Evolutionary conservation across 768 basidiomycete species (phyloP), one percentile per base, ranked within the genome.

Genomic region (Chalciporus sphaerocephalus): DNA sequence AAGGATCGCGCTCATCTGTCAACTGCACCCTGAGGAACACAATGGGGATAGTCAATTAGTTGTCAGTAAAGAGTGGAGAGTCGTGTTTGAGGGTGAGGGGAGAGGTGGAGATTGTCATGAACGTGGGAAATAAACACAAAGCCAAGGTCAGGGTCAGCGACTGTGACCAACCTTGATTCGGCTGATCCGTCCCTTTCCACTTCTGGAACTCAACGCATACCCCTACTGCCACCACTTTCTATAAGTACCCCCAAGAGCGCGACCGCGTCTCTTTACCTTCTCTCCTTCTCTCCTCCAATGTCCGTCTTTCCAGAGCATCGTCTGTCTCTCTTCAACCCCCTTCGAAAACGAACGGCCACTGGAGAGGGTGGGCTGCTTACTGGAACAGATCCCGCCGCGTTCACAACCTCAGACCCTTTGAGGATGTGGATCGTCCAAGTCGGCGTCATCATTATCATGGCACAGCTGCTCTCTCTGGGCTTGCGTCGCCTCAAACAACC

Each of bases 401-500:
- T 83, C 65, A 84, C 86, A 47, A 52, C 73, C 1, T 46, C 63
- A 1, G 89, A 92, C 60, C 91, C 92, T 6, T 58, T 93, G 50
- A 71, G 83, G 13, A 58, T 88, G 60, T 89, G 84, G 84, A 83
- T 86, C 46, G 75, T 89, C 38, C 85, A 89, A 79, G 74, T 87
- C 38, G 83, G 88, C 86, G 50, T 97, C 51, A 96, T 98, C 68
- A 77, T 99, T 41, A 66, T 74, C 34, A 87, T 83, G 42, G 84
- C 88, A 3, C 87, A 87, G 58, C 51, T 88, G 17, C 77, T 93
- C n/a, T 78, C 83, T 2, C 74, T 92, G 13, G 71, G 64, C 3
- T 73, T 97, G 28, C 72, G 78, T n/a, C 86, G 76, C 62, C 67
- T 95, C 25, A 76, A 78, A 18, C 95, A 97, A 56, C 95, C 95